Evolutionary conservation across 140 eudicot genomes (phyloP).

Genomic region (Cichorium intybus): DNA sequence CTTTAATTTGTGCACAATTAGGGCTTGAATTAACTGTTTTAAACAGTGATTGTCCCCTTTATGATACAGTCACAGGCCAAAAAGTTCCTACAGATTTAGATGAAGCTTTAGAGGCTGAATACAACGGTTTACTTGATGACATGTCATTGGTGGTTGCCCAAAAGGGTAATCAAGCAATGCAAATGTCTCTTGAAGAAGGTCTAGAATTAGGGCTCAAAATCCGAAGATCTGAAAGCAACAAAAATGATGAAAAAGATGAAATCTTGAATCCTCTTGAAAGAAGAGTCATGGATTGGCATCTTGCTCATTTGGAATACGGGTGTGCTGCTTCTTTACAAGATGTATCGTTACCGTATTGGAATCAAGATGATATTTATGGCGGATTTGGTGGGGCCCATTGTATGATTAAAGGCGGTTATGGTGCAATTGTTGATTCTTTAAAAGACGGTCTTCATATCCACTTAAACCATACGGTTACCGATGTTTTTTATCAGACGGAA

Average conservation of each 20-base stretch:
- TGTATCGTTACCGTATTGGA: constrained; percentile 97
- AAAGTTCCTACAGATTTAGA: constrained; percentile 93
- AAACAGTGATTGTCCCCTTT: constrained; percentile 97
- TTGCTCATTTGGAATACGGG: constrained; percentile 97
- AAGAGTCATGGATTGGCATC: constrained; percentile 99
- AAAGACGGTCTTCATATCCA: constrained; percentile 64
- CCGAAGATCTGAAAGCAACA: constrained; percentile 35
- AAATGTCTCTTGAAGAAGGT: constrained; percentile 98
- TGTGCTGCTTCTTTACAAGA: constrained; percentile 91
- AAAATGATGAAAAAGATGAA: constrained; percentile 22
- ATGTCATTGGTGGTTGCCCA: constrained; percentile 77
- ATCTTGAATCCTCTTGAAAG: constrained; percentile 87
- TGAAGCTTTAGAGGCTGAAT: constrained; percentile 89
- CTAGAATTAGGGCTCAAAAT: constrained; percentile 71
- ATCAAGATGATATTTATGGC: constrained; percentile 94
- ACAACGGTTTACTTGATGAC: constrained; percentile 83
- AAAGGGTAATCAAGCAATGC: constrained; percentile 74
- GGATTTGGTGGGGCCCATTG: constrained; percentile 99
- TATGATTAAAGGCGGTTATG: constrained; percentile 97
- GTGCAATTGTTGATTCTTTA: constrained; percentile 84
- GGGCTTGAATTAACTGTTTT: constrained; percentile 90
- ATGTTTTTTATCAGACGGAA: constrained; percentile 40
- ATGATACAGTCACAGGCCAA: constrained; percentile 80
- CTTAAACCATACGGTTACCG: constrained; percentile 72
- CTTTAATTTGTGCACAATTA: constrained; percentile 90